Evolutionary conservation across 164 flowering plant species (phyloP), one percentile per base, ranked within the genome.

Genomic region (Akebia trifoliata): DNA sequence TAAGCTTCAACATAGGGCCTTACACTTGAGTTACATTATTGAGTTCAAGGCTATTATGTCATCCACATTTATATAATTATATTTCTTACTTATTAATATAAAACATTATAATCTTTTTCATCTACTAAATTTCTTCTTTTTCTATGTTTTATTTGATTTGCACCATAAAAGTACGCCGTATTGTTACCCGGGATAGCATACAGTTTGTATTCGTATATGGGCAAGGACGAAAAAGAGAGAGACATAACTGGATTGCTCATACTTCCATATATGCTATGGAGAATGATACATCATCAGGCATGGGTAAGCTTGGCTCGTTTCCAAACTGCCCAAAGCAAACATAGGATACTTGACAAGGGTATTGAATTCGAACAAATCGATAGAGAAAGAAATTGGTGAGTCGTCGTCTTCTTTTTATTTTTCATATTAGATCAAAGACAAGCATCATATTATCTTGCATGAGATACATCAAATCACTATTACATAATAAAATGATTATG

Each of bases 281-380:
- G 87, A 59, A 17, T 61, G 67, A 42, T 80, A 28, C 87, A 82
- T 67, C 61, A 64, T 32, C 82, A 76, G 43, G 37, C 71, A 3
- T 82, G 87, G 87, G 76, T 80, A n/a, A 68, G 72, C 8, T 31
- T 74, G 7, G 72, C 87, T 25, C 78, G 69, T 21, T 22, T 53
- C 17, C 61, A 64, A 55, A 69, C 69, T 6, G 69, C 54, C 10
- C 42, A 42, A 58, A 62, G 67, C 59, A 68, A 68, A 42, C 66
- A 67, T 48, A 52, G 66, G 30, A 68, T 68, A 34, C 48, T 62
- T 26, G 62, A 58, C 18, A 68, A 58, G 54, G 57, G 67, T n/a
- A 57, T 68, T 12, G 72, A 68, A 18, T 68, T 68, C 30, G 63
- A 68, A n/a, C 72, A 68, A 54, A 55, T 68, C 22, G 72, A 68